Base-by-base conservation (phyloP, 1,139 yeast genomes). In the Debaryomyces coudertii region DNA sequence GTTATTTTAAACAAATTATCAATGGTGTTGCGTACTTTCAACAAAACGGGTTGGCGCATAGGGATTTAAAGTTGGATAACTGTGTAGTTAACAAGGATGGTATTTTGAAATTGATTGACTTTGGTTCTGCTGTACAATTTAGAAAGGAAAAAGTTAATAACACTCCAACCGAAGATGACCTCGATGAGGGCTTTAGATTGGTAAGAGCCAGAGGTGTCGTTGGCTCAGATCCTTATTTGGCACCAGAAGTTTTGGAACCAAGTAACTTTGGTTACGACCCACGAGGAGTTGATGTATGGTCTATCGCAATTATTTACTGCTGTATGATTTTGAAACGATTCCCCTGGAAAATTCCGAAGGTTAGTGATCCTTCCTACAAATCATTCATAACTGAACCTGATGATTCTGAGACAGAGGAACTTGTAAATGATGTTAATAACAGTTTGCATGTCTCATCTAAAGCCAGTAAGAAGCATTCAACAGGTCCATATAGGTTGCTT, bases 201-300 rank as follows among this genome's bases (percentile, higher is more conserved):
- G 54, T 68, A 2, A 50, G 61, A 40, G 84, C 88, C 1, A 67
- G 76, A 30, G 95, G 95, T n/a, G 77, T 87, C 7, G 89, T 86
- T 22, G 95, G 95, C 2, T 82, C 89, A 8, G 95, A 87, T 64
- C 95, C 95, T 4, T 87, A 87, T 60, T 66, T 87, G 53, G 87
- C 93, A 0, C 95, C 93, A 0, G 95, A 87, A 63, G 86, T 87
- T 22, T 71, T 85, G 68, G 62, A 74, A 48, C 68, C 68, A 2
- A 49, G 66, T 51, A 60, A 66, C 60, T 46, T 63, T 53, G 70
- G 79, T 2, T 87, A 86, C 60, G 92, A 86, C 60, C 87, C 93
- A 20, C 70, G 90, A 44, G 79, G 81, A 12, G 87, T 80, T 2
- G 95, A 87, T 61, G 79, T 86, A 15, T 87, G 95, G 95, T 84